Base-by-base conservation (phyloP, 345 rosid species). In the Pugionium cornutum region DNA sequence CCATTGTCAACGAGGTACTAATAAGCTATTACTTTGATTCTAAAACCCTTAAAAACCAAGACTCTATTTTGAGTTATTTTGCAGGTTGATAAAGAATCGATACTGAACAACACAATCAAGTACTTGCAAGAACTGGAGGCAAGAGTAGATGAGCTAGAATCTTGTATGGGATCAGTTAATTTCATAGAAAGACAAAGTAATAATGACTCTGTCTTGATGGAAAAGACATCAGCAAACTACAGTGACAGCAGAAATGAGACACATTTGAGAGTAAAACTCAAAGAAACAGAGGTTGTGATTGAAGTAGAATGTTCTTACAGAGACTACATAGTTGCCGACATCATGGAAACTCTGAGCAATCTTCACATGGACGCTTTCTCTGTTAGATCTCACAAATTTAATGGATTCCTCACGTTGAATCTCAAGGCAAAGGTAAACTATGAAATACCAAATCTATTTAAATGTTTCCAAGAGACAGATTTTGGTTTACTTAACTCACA, bases 131-230 rank as follows among this genome's bases (percentile, higher is more conserved):
- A 77, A 70, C 87, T 88, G 8, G 86, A 86, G 67, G 86, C 86
- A 52, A 83, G 89, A 70, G 89, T 92, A 5, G 95, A 86, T 68
- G 92, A 86, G 67, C 67, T 87, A 60, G 89, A 92, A 76, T 87
- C 96, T 43, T 82, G 92, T 79, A 80, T 68, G 82, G 86, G 81
- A 42, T 83, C 83, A 0, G 72, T 79, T 40, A 86, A 84, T 56
- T 58, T 70, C 45, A 79, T 72, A 52, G 75, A 82, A 63, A 82
- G 69, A 66, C 70, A 81, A 29, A 73, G 66, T 75, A 72, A 77
- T 51, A 68, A 62, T 18, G 71, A 68, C 37, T 60, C 70, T 30
- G 85, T 66, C 47, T 46, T 82, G 70, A 77, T 74, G 2, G 91
- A 92, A 71, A 83, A 82, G 75, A 86, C 75, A 64, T 87, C 96